Evolutionary conservation across 768 basidiomycete species (phyloP).

Genomic region (Rhizopogon rudus): DNA sequence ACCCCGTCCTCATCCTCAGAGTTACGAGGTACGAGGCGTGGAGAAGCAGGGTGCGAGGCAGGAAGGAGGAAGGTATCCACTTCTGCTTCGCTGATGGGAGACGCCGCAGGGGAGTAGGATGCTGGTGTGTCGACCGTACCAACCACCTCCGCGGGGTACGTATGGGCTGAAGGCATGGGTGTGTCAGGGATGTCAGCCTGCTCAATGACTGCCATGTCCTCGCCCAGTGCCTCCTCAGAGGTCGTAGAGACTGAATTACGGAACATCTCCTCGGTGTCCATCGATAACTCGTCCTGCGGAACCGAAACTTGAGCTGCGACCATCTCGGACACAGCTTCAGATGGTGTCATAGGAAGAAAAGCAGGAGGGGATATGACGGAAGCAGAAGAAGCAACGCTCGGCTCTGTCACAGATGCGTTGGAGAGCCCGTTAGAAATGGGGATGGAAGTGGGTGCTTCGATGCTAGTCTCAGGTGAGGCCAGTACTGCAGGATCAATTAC

Average conservation of each 20-base stretch:
- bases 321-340: neutral
- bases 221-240: neutral
- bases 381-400: neutral
- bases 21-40: slow-evolving; percentile 2
- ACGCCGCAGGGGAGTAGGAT: neutral
- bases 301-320: neutral
- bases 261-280: neutral
- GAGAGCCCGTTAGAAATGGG: neutral
- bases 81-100: neutral
- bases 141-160: neutral
- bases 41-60: slow-evolving; percentile 3
- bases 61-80: slow-evolving; percentile 23
- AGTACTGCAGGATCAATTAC: slow-evolving; percentile 13
- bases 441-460: neutral
- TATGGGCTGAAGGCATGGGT: neutral
- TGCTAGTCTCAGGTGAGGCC: neutral
- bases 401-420: neutral
- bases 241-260: neutral
- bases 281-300: neutral
- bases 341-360: neutral
- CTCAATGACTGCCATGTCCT: neutral
- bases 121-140: neutral
- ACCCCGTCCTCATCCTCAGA: slow-evolving; percentile 9
- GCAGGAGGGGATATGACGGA: too few species aligned
- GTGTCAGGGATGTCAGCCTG: too few species aligned